A percentile compares a stretch with the other conserved stretches of the same genome.
Evolutionary conservation across 2,329 filamentous ascomycete species (phyloP).

Genomic region (Keithomyces neogunnii): DNA sequence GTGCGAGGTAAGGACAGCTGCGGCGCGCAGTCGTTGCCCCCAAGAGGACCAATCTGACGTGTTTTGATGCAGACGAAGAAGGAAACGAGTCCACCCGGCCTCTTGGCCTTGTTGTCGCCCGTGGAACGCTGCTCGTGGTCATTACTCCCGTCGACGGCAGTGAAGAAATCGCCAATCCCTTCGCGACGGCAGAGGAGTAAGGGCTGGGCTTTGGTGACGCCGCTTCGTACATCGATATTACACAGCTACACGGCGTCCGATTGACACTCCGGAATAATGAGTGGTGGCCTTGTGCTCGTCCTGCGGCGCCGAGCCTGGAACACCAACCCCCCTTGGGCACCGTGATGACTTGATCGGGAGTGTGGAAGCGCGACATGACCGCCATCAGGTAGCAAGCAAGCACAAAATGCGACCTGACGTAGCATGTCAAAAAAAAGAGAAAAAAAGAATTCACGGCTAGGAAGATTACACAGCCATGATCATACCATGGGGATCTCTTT

Average conservation of each 20-base stretch:
- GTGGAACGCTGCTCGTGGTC: slow-evolving; percentile 85
- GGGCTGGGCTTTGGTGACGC: neutral
- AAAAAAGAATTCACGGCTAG: no score
- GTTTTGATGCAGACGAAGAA: slow-evolving; percentile 64
- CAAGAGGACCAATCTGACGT: neutral
- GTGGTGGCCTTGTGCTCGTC: neutral
- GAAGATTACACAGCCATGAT: neutral
- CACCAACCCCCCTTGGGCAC: no score
- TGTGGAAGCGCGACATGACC: no score
- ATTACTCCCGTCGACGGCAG: slow-evolving; percentile 91
- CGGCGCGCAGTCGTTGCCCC: neutral
- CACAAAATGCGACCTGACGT: no score
- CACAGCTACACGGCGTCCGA: neutral
- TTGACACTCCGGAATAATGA: neutral
- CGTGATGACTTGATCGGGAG: no score
- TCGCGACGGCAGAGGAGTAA: slow-evolving; percentile 48
- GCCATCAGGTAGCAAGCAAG: neutral
- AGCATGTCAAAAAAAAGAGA: no score
- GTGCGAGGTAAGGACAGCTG: slow-evolving; percentile 61
- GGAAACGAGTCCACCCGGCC: slow-evolving; percentile 77
- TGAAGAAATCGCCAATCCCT: slow-evolving; percentile 93
- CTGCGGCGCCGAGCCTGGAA: neutral
- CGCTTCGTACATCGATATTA: neutral
- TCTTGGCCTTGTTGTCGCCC: slow-evolving; percentile 79
- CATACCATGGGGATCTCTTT: neutral